phyloP scores from a whole-genome alignment of 2,329 filamentous ascomycete genomes.

The Penicillium sp. region DNA sequence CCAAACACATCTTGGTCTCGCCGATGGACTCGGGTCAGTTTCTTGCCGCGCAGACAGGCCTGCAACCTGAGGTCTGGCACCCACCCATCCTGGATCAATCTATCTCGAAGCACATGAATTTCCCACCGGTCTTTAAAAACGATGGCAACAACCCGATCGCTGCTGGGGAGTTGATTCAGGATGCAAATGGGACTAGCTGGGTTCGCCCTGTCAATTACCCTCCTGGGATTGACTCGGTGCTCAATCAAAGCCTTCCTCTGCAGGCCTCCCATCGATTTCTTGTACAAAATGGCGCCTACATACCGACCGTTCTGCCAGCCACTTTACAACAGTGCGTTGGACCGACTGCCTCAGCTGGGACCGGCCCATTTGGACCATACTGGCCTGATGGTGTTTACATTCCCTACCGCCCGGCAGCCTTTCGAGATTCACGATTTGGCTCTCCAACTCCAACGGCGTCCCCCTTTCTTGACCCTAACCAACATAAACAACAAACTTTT shows the following conservation, averaged over 20 bases:
- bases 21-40: conserved; percentile 51
- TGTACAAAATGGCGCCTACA: conserved; percentile 53
- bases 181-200: conserved; percentile 44
- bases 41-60: conserved; percentile 35
- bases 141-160: conserved; percentile 35
- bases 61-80: conserved; percentile 39
- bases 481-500: conserved; percentile 32
- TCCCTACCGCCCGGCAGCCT: conserved; percentile 62
- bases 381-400: conserved; percentile 67
- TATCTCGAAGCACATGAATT: conserved; percentile 39
- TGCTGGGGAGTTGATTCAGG: conserved; percentile 35
- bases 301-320: conserved; percentile 64
- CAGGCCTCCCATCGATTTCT: conserved; percentile 45
- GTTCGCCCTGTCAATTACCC: conserved; percentile 49
- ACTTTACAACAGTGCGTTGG: conserved; percentile 61
- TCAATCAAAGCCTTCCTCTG: conserved; percentile 60
- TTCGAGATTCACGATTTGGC: conserved; percentile 57
- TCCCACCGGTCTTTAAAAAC: conserved; percentile 44
- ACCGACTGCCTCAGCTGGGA: conserved; percentile 61
- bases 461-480: conserved; percentile 31
- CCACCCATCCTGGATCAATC: conserved; percentile 34
- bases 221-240: conserved; percentile 63
- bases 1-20: conserved; percentile 82
- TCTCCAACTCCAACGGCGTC: conserved; percentile 27
- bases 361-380: conserved; percentile 64